Evolutionary conservation across 371 early-diverging fungal species (phyloP).

Genomic region (Mortierella sp.): DNA sequence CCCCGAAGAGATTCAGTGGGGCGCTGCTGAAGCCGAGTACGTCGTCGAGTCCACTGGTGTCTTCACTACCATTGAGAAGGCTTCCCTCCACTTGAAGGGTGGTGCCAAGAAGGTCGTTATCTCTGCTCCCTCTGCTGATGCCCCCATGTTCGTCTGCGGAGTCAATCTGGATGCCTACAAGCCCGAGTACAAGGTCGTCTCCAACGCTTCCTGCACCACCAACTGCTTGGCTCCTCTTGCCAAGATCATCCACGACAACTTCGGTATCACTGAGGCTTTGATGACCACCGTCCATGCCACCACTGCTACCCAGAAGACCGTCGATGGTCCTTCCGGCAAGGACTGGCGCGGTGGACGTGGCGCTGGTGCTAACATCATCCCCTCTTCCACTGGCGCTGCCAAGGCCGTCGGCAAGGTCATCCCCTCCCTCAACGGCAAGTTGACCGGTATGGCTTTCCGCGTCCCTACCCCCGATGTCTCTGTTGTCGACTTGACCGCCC

Average conservation of each 20-base stretch:
- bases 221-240: constrained; percentile 99
- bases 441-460: constrained; percentile 99
- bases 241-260: constrained; percentile 97
- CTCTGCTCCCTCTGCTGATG: constrained; percentile 96
- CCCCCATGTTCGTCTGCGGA: constrained; percentile 91
- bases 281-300: constrained; percentile 99
- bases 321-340: constrained; percentile 98
- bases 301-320: constrained; percentile 99
- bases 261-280: constrained; percentile 86
- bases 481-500: constrained; percentile 98
- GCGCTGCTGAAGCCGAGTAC: constrained; percentile 87
- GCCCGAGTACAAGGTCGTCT: constrained; percentile 87
- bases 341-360: constrained; percentile 98
- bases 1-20: constrained; percentile 96
- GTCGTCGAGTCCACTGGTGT: constrained; percentile 99
- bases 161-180: constrained; percentile 97
- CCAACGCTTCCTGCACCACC: constrained; percentile 99
- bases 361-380: constrained; percentile 98
- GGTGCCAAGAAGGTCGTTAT: constrained; percentile 99
- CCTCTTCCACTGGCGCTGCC: constrained; percentile 99
- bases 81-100: constrained; percentile 89
- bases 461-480: constrained; percentile 98
- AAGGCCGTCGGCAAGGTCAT: constrained; percentile 99
- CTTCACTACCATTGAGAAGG: constrained; percentile 95
- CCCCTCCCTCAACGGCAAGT: constrained; percentile 96